These are phyloP conservation scores for Elasticomyces elasticus DNA, from an alignment of 495 filamentous ascomycete genomes.

Conservation along the genomic window DNA sequence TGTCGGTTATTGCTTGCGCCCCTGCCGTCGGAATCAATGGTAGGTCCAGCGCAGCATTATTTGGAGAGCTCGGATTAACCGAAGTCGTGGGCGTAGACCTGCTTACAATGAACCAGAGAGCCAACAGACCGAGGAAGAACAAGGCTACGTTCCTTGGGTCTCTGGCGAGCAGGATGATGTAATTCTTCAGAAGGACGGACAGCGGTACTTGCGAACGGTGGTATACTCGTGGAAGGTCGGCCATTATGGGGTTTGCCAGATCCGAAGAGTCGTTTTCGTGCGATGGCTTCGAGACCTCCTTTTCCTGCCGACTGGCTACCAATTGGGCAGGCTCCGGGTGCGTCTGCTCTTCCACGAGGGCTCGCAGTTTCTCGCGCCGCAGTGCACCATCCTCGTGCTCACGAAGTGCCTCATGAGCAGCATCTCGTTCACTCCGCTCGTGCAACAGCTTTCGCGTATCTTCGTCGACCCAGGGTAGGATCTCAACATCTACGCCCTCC, in stretches of 20 bases:
- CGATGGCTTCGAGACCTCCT: not conserved
- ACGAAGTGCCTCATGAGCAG: not conserved
- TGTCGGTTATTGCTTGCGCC: too few species aligned
- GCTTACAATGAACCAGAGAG: not conserved
- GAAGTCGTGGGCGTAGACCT: not conserved
- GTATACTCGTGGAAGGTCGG: conserved; percentile 16
- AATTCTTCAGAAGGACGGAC: conserved; percentile 51
- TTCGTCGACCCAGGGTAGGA: conserved; percentile 32
- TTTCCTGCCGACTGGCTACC: not conserved
- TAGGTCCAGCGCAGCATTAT: too few species aligned
- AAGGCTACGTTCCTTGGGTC: conserved; percentile 67
- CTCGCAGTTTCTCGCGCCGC: not conserved
- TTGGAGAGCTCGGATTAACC: not conserved
- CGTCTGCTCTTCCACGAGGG: conserved; percentile 10
- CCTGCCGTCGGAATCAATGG: too few species aligned
- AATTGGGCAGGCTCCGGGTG: not conserved
- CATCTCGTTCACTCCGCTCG: conserved; percentile 30
- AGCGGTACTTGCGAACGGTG: conserved; percentile 27
- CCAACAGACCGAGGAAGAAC: conserved; percentile 21
- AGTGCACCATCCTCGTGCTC: conserved; percentile 11
- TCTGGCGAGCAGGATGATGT: conserved; percentile 53
- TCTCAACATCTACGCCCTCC: conserved; percentile 92
- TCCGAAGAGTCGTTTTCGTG: not conserved
- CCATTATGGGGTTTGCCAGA: not conserved
- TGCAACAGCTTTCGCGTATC: conserved; percentile 24